Conservation (phyloP, 768 basidiomycete species). For the Hygrocybe punicea region DNA sequence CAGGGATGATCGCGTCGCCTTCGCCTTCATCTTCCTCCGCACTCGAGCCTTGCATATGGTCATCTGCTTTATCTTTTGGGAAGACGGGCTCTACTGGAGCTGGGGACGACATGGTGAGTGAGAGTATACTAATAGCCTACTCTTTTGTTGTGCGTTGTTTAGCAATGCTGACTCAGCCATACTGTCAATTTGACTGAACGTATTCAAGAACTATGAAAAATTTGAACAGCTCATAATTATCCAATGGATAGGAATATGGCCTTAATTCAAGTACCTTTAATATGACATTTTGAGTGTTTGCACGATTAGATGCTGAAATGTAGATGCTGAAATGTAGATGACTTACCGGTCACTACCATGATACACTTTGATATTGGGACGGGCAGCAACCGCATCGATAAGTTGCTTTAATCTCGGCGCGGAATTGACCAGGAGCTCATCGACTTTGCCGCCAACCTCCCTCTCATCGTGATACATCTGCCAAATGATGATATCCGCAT, state of each 20-base stretch:
- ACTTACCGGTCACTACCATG: not conserved
- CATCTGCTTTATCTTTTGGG: slow-evolving; percentile 43
- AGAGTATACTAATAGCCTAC: too few relatives aligned
- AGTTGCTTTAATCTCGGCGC: not conserved
- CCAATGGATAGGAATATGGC: too few relatives aligned
- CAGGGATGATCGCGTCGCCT: slow-evolving; percentile 53
- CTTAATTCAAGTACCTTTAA: not conserved
- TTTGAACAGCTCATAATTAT: too few relatives aligned
- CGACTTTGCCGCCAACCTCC: not conserved
- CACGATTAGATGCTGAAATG: too few relatives aligned
- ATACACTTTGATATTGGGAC: not conserved
- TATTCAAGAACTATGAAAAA: too few relatives aligned
- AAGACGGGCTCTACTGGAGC: slow-evolving; percentile 31
- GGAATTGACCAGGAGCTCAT: not conserved
- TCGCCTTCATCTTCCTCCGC: slow-evolving; percentile 56
- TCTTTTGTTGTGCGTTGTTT: not conserved
- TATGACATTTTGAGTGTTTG: too few relatives aligned
- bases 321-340: too few relatives aligned
- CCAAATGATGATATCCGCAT: not conserved
- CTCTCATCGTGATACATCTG: not conserved
- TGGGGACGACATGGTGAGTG: slow-evolving; percentile 54
- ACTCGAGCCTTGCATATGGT: slow-evolving; percentile 56
- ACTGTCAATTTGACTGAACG: not conserved
- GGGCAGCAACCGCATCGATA: not conserved
- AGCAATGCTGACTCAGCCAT: not conserved